Evolutionary conservation across 1,284 basidiomycete genomes (phyloP).

Genomic region (Fomes fomentarius): DNA sequence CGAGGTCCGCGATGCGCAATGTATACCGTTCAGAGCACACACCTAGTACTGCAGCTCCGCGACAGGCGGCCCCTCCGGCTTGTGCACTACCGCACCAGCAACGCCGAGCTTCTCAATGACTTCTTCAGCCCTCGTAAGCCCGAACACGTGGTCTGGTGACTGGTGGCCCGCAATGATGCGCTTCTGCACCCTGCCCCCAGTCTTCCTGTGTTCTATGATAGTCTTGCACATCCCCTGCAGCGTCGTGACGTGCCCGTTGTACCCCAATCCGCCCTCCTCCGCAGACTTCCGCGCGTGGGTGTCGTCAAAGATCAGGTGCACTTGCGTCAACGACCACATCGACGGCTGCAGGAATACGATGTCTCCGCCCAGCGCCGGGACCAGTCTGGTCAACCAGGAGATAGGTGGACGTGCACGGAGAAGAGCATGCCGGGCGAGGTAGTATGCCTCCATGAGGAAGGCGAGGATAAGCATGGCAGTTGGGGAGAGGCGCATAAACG

Average conservation of each 20-base stretch:
- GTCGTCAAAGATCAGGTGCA: conserved; percentile 74
- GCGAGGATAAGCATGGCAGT: conserved; percentile 59
- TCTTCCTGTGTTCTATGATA: conserved; percentile 52
- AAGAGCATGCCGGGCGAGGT: conserved; percentile 48
- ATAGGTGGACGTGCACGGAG: conserved; percentile 34
- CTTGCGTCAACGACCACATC: conserved; percentile 59
- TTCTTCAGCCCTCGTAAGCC: conserved; percentile 38
- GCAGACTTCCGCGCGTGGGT: conserved; percentile 62
- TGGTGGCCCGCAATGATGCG: conserved; percentile 31
- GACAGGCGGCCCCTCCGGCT: conserved; percentile 20
- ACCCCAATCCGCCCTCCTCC: conserved; percentile 67
- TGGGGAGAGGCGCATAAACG: conserved; percentile 55
- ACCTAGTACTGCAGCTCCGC: conserved; percentile 20
- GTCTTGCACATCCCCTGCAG: conserved; percentile 41
- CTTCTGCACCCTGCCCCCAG: conserved; percentile 37
- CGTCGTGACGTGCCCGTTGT: conserved; percentile 39
- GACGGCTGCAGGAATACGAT: conserved; percentile 70
- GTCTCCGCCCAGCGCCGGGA: conserved; percentile 57
- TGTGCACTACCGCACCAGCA: conserved; percentile 14
- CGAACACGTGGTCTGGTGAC: conserved; percentile 38
- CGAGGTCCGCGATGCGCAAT: too few species aligned
- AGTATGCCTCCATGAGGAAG: conserved; percentile 56
- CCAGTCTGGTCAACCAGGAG: conserved; percentile 38
- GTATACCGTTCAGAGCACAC: not conserved
- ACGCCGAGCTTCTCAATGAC: conserved; percentile 38